Percentiles rank a stretch among this genome's conserved stretches.
phyloP scores from a whole-genome alignment of 805 yeast genomes.

The Saturnispora hagleri region DNA sequence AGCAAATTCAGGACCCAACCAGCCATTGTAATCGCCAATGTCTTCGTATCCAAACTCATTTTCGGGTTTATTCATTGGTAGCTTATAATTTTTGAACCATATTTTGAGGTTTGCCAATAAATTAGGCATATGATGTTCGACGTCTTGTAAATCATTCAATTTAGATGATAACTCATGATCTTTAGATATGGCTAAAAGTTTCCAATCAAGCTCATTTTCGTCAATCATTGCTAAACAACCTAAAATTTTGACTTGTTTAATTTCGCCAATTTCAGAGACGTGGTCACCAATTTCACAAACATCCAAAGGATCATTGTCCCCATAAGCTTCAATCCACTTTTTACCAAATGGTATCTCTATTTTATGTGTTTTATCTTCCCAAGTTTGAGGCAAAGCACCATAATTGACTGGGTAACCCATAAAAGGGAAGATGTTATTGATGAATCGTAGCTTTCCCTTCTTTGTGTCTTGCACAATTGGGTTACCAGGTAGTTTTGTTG shows the following conservation, averaged over 20 bases:
- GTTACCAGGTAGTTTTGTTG: conserved; percentile 46
- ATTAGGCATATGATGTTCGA: conserved; percentile 60
- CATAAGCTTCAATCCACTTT: conserved; percentile 31
- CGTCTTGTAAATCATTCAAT: conserved; percentile 58
- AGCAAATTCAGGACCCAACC: conserved; percentile 39
- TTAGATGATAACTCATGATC: conserved; percentile 56
- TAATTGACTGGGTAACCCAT: conserved; percentile 83
- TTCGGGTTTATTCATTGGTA: conserved; percentile 72
- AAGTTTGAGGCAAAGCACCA: conserved; percentile 87
- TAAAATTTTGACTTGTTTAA: conserved; percentile 57
- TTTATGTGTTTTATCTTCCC: conserved; percentile 83
- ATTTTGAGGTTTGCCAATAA: conserved; percentile 54
- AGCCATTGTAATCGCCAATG: conserved; percentile 26
- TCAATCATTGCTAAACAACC: conserved; percentile 76
- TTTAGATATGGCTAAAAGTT: conserved; percentile 61
- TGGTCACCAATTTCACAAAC: conserved; percentile 62
- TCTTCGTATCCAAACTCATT: conserved; percentile 72
- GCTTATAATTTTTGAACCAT: conserved; percentile 81
- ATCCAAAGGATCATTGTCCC: conserved; percentile 95
- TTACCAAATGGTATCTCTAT: conserved; percentile 18
- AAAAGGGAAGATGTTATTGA: conserved; percentile 71
- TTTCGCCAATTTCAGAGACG: conserved; percentile 37
- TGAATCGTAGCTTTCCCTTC: conserved; percentile 59
- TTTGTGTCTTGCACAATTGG: conserved; percentile 78
- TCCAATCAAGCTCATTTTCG: conserved; percentile 98